A percentile compares a stretch with the other conserved stretches of the same genome.
phyloP scores from a whole-genome alignment of 176 grass and related monocot genomes.

The Triticum monococcum region DNA sequence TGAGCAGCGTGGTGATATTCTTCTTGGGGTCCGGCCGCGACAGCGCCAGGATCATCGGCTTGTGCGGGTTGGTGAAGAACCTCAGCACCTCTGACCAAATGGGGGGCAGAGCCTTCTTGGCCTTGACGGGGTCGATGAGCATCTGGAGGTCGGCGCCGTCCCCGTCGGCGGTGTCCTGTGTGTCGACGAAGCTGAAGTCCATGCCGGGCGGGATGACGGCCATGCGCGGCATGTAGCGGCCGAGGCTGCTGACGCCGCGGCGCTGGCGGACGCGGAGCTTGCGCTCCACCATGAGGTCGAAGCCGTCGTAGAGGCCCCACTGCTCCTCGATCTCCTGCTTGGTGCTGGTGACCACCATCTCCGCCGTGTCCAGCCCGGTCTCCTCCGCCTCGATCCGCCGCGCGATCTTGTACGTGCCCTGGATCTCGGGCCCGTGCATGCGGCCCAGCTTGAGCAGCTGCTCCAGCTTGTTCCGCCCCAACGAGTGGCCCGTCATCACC shows the following conservation, averaged over 20 bases:
- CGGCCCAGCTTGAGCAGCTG: conserved; percentile 75
- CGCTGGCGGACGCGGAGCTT: conserved; percentile 74
- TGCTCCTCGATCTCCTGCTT: conserved; percentile 98
- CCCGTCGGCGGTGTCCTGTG: conserved; percentile 48
- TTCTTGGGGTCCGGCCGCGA: conserved; percentile 95
- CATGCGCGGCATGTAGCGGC: conserved; percentile 89
- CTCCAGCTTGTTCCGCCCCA: conserved; percentile 97
- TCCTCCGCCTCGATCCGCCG: conserved; percentile 84
- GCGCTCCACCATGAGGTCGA: conserved; percentile 70
- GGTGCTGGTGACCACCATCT: conserved; percentile 91
- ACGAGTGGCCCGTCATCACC: conserved; percentile 95
- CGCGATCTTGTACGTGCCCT: conserved; percentile 69
- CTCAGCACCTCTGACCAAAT: conserved; percentile 95
- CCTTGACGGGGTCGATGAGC: conserved; percentile 43
- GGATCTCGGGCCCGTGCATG: conserved; percentile 57
- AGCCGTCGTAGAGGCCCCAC: conserved; percentile 93
- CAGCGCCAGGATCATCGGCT: conserved; percentile 95
- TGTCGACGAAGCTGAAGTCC: conserved; percentile 93
- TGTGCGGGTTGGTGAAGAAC: conserved; percentile 93
- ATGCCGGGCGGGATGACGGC: conserved; percentile 90
- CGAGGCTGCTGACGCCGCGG: conserved; percentile 73
- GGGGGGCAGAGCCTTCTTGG: conserved; percentile 68
- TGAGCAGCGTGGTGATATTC: conserved; percentile 91
- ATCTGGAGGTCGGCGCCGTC: conserved; percentile 59
- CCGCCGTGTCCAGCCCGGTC: conserved; percentile 63